phyloP scores from a whole-genome alignment of 2,329 filamentous ascomycete species.

The Sporothrix pseudoabietina region DNA sequence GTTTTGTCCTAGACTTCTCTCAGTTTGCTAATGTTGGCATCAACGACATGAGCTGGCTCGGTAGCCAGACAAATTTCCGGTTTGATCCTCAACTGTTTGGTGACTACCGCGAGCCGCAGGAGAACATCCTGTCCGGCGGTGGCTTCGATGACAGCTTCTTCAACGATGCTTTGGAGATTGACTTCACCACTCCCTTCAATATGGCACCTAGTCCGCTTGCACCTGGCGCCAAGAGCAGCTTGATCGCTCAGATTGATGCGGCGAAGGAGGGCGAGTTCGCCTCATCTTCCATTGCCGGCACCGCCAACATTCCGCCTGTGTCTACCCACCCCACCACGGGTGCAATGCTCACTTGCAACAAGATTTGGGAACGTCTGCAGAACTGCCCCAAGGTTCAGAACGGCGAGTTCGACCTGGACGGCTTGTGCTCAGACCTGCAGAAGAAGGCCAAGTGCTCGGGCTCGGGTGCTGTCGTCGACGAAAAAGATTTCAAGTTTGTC shows the following conservation, averaged over 20 bases:
- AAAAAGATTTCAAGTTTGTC: slow-evolving; percentile 83
- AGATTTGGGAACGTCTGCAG: slow-evolving; percentile 93
- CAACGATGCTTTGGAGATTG: slow-evolving; percentile 77
- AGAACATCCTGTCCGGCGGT: slow-evolving; percentile 69
- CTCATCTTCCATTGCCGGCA: slow-evolving; percentile 35
- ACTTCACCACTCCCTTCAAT: slow-evolving; percentile 82
- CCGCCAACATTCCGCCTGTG: slow-evolving; percentile 58
- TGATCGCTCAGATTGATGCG: slow-evolving; percentile 77
- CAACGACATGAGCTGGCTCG: slow-evolving; percentile 72
- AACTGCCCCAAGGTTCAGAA: slow-evolving; percentile 83
- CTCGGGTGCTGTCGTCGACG: slow-evolving; percentile 82
- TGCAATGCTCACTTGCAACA: slow-evolving; percentile 78
- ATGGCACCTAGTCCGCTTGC: slow-evolving; percentile 52
- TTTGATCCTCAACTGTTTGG: slow-evolving; percentile 93
- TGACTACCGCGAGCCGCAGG: slow-evolving; percentile 87
- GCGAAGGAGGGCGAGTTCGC: slow-evolving; percentile 64
- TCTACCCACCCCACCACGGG: slow-evolving; percentile 40
- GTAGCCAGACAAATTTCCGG: slow-evolving; percentile 75
- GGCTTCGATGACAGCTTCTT: slow-evolving; percentile 71
- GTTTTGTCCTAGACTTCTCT: slow-evolving; percentile 41
- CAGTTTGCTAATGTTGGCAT: slow-evolving; percentile 50
- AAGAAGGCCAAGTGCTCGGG: slow-evolving; percentile 96
- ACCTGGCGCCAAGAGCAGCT: slow-evolving; percentile 60
- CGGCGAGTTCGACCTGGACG: slow-evolving; percentile 91
- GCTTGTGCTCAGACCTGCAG: slow-evolving; percentile 86